phyloP scores from a whole-genome alignment of 2,329 filamentous ascomycete species.

The Fusarium oxysporum region DNA sequence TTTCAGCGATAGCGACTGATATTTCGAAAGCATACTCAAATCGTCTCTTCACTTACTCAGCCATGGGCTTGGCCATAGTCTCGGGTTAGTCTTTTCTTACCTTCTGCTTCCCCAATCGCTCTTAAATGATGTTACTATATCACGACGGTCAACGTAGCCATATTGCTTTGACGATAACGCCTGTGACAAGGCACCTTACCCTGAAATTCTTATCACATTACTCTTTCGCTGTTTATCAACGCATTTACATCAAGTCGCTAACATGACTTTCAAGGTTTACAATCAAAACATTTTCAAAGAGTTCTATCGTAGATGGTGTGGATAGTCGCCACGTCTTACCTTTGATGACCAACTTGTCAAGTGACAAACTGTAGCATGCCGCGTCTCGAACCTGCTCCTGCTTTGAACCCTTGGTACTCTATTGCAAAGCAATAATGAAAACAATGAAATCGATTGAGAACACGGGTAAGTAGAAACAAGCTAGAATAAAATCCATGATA shows the following conservation, averaged over 20 bases:
- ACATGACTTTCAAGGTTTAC: conserved; percentile 9
- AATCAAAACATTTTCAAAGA: too few species aligned
- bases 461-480: conserved; percentile 11
- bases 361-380: not conserved
- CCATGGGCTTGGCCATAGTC: not conserved
- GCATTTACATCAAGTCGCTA: conserved; percentile 14
- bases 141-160: conserved; percentile 63
- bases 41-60: not conserved
- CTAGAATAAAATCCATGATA: conserved; percentile 3
- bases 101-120: not conserved
- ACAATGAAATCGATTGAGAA: not conserved
- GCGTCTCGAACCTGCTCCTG: too few species aligned
- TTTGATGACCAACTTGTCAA: not conserved
- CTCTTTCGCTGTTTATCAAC: not conserved
- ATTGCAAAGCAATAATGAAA: not conserved
- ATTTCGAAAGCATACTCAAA: conserved; percentile 23
- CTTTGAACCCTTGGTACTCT: too few species aligned
- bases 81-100: conserved; percentile 46
- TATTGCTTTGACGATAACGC: conserved; percentile 60
- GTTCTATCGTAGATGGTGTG: not conserved
- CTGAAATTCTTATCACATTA: conserved; percentile 10
- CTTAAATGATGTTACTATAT: conserved; percentile 58
- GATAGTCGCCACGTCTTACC: not conserved
- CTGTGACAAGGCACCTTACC: conserved; percentile 58
- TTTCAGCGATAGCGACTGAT: conserved; percentile 42